Percentiles rank a stretch among this genome's conserved stretches.
Conservation (phyloP, 2,329 filamentous ascomycete species). For the Ophiostoma tasmaniense region DNA sequence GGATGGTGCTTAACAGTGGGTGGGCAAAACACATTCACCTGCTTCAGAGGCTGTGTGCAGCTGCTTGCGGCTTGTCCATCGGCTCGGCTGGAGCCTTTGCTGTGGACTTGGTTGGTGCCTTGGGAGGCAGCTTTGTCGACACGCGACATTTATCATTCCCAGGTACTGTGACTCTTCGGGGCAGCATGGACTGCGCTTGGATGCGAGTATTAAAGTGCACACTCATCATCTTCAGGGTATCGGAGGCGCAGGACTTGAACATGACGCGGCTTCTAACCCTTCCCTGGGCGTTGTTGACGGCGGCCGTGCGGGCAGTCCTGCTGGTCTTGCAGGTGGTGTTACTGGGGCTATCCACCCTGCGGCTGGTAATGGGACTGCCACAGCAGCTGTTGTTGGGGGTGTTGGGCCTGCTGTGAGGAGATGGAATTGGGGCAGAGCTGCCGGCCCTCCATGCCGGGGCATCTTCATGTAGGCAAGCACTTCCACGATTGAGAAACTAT, state of each 20-base stretch:
- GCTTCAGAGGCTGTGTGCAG: not conserved
- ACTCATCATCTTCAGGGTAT: not conserved
- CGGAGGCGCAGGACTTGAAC: not conserved
- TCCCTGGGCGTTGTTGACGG: not conserved
- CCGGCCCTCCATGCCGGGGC: not conserved
- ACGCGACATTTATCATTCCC: not conserved
- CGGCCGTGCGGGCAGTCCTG: not conserved
- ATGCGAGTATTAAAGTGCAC: not conserved
- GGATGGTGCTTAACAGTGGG: not conserved
- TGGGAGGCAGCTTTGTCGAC: not conserved
- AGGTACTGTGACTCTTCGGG: not conserved
- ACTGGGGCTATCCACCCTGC: no score
- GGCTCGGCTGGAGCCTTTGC: not conserved
- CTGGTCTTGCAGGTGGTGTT: not conserved
- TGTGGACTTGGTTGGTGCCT: no score
- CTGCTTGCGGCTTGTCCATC: not conserved
- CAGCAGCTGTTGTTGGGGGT: not conserved
- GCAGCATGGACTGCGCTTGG: not conserved
- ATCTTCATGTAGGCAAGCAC: not conserved
- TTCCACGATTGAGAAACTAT: conserved; percentile 1
- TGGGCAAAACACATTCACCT: not conserved
- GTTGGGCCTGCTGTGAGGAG: not conserved
- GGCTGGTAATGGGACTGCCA: no score
- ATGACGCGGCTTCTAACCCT: not conserved
- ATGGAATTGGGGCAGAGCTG: not conserved